These are phyloP conservation scores for Iris macrosiphon DNA, from an alignment of 106 monocot genomes.

Conservation along the genomic window DNA sequence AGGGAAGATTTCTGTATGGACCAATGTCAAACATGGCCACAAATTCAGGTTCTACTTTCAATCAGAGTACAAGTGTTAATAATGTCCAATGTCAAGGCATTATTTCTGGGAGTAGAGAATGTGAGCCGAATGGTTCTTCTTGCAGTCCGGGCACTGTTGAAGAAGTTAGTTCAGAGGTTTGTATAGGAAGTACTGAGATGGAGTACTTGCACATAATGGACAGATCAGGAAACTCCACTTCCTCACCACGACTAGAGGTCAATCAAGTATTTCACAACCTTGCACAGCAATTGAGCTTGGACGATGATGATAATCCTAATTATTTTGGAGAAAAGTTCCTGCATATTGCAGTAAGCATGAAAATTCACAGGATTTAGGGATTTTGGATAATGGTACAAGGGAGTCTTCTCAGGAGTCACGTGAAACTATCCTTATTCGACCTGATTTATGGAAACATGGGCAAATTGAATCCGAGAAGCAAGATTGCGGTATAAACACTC, in stretches of 20 bases:
- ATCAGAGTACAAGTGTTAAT: slow-evolving; percentile 13
- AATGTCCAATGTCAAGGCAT: slow-evolving; percentile 4
- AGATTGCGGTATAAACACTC: neutral
- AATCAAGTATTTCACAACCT: slow-evolving; percentile 33
- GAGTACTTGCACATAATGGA: slow-evolving; percentile 1
- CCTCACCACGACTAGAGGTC: slow-evolving; percentile 21
- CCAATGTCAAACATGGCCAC: slow-evolving; percentile 14
- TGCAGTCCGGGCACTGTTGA: slow-evolving; percentile 24
- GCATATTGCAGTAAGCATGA: slow-evolving; percentile 9
- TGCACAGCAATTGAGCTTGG: slow-evolving; percentile 39
- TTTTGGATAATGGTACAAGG: slow-evolving; percentile 4
- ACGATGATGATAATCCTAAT: slow-evolving; percentile 17
- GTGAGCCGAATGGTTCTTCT: slow-evolving; percentile 11
- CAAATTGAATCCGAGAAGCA: slow-evolving; percentile 10
- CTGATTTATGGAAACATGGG: slow-evolving; percentile 3
- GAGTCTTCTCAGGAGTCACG: neutral
- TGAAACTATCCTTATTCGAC: neutral
- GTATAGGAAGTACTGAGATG: neutral
- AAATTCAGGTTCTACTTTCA: slow-evolving; percentile 14
- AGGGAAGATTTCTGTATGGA: slow-evolving; percentile 44
- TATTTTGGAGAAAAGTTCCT: slow-evolving; percentile 21
- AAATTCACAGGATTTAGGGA: slow-evolving; percentile 1
- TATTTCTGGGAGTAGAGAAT: slow-evolving; percentile 19
- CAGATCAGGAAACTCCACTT: slow-evolving; percentile 11
- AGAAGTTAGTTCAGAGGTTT: slow-evolving; percentile 34